Percentiles rank a stretch among this genome's conserved stretches.
These are phyloP conservation scores for Crataegus laevigata DNA, from an alignment of 306 rosid genomes.

Conservation along the genomic window DNA sequence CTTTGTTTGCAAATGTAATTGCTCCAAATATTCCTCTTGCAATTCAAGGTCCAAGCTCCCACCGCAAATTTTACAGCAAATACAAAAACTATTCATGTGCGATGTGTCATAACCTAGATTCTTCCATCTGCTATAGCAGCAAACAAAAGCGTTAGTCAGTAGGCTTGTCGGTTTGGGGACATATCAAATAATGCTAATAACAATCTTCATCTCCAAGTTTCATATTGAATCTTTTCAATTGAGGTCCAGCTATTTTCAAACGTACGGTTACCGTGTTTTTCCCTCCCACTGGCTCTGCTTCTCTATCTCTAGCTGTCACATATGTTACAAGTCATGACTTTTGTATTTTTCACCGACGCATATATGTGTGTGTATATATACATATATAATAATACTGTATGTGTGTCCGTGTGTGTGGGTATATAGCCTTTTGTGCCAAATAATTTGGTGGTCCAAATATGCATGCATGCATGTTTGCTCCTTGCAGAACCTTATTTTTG, in stretches of 20 bases:
- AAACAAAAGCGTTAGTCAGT: not conserved
- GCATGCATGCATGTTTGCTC: not conserved
- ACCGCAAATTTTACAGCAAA: not conserved
- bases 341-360: not conserved
- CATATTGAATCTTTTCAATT: not conserved
- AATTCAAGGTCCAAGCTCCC: not conserved
- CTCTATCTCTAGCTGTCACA: not conserved
- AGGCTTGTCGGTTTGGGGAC: not conserved
- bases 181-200: not conserved
- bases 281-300: not conserved
- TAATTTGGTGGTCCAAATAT: not conserved
- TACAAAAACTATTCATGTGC: not conserved
- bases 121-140: not conserved
- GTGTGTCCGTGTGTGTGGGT: too few species aligned
- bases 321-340: not conserved
- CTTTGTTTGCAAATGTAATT: too few species aligned
- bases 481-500: not conserved
- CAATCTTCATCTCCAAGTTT: conserved; percentile 1
- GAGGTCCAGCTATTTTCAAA: conserved; percentile 5
- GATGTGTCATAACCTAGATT: not conserved
- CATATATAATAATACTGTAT: too few species aligned
- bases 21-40: not conserved
- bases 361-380: too few species aligned
- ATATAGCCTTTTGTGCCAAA: not conserved
- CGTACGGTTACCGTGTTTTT: conserved; percentile 7